Evolutionary conservation across 2,329 filamentous ascomycete species (phyloP).

Genomic region (Paraconiothyrium brasiliense): DNA sequence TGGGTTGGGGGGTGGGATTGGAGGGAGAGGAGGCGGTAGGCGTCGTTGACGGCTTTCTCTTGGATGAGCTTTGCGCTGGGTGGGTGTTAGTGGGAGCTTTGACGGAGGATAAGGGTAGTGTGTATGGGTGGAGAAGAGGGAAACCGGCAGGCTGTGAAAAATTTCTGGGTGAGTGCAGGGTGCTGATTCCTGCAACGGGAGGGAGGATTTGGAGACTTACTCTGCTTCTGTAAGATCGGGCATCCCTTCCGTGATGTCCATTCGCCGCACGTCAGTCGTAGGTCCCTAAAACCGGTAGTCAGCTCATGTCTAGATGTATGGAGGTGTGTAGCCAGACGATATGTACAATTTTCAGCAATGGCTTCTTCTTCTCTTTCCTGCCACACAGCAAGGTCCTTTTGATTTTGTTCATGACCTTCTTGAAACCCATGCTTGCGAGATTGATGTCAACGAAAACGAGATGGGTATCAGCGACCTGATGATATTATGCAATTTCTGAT

Average conservation of each 20-base stretch:
- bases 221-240: conserved; percentile 42
- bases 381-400: conserved; percentile 40
- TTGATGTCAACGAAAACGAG: conserved; percentile 16
- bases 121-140: neutral
- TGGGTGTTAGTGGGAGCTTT: conserved; percentile 4
- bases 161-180: too few relatives aligned
- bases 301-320: neutral
- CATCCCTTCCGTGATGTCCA: conserved; percentile 39
- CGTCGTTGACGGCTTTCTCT: conserved; percentile 42
- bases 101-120: neutral
- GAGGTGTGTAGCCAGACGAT: neutral
- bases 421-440: conserved; percentile 33
- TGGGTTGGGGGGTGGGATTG: conserved; percentile 26
- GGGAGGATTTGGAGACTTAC: conserved; percentile 22
- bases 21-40: conserved; percentile 34
- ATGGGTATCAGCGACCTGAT: neutral
- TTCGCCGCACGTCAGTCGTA: conserved; percentile 41
- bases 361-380: conserved; percentile 29
- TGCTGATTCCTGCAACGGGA: too few relatives aligned
- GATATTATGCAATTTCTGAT: neutral
- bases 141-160: neutral
- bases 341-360: conserved; percentile 35
- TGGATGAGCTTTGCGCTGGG: conserved; percentile 38
- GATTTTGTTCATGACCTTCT: conserved; percentile 31
- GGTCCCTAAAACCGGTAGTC: conserved; percentile 28